These are phyloP conservation scores for Salisapilia sapeloensis DNA, from an alignment of 352 stramenopile species.

Conservation along the genomic window DNA sequence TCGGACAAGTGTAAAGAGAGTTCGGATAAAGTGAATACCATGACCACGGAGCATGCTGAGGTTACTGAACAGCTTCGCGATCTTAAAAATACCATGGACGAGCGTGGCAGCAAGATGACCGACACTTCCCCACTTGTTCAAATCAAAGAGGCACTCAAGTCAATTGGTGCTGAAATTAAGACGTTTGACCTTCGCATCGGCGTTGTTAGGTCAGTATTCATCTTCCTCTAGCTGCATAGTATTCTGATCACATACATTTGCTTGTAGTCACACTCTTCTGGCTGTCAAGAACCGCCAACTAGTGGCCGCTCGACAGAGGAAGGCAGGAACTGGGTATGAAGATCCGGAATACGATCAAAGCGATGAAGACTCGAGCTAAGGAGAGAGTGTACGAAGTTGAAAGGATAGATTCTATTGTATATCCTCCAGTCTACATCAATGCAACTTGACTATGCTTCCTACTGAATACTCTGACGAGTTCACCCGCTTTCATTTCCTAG, in stretches of 20 bases:
- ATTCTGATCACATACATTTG: neutral
- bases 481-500: too few relatives aligned
- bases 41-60: conserved; percentile 56
- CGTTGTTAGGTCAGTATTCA: conserved; percentile 22
- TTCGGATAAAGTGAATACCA: conserved; percentile 47
- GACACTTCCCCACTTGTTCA: conserved; percentile 69
- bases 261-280: conserved; percentile 39
- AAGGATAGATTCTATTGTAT: too few relatives aligned
- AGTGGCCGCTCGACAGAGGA: conserved; percentile 16
- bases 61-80: conserved; percentile 61
- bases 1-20: conserved; percentile 48
- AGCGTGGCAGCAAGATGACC: conserved; percentile 71
- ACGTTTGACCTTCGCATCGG: conserved; percentile 70
- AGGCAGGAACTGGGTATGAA: conserved; percentile 23
- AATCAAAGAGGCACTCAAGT: conserved; percentile 75
- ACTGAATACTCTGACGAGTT: too few relatives aligned
- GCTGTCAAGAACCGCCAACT: conserved; percentile 52
- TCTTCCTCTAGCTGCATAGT: neutral
- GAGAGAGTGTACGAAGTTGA: too few relatives aligned
- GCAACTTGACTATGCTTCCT: too few relatives aligned
- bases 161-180: conserved; percentile 56
- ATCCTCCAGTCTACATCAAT: too few relatives aligned
- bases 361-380: conserved; percentile 62
- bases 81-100: conserved; percentile 63
- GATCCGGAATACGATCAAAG: conserved; percentile 66